phyloP scores from a whole-genome alignment of 31 red algal species.

The Porphyra umbilicalis region DNA sequence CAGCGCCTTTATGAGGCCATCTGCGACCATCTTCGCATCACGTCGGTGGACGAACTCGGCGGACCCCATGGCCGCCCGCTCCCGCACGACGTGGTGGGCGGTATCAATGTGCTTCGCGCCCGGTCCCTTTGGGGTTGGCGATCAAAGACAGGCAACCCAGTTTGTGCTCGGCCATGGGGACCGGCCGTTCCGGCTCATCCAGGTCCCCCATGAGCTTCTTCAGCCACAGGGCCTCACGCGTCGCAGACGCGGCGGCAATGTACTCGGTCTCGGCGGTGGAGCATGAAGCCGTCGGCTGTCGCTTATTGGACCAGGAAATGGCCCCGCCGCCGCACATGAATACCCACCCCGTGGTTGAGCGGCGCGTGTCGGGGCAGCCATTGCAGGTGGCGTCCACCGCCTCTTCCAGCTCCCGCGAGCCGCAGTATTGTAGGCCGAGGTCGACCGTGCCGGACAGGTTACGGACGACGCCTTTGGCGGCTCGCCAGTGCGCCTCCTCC shows the following conservation, averaged over 20 bases:
- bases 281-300: constrained; percentile 10
- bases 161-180: constrained; percentile 8
- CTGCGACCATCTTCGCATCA: neutral
- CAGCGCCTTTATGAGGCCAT: constrained; percentile 1
- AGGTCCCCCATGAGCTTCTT: neutral
- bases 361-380: constrained; percentile 9
- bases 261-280: constrained; percentile 24
- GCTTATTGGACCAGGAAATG: constrained; percentile 17
- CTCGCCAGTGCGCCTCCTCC: neutral
- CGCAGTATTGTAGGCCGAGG: neutral
- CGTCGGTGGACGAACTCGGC: neutral
- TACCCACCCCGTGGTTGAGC: constrained; percentile 14
- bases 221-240: constrained; percentile 25
- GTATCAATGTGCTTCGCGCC: constrained; percentile 13
- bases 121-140: constrained; percentile 7
- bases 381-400: constrained; percentile 17
- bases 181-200: no score
- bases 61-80: neutral
- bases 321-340: constrained; percentile 4
- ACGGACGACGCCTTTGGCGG: neutral
- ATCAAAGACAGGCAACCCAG: neutral
- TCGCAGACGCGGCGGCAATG: constrained; percentile 10
- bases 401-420: neutral
- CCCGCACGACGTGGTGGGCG: neutral
- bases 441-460: constrained; percentile 7